phyloP scores from a whole-genome alignment of 805 yeast species.

The Sugiyamaella valdiviana region DNA sequence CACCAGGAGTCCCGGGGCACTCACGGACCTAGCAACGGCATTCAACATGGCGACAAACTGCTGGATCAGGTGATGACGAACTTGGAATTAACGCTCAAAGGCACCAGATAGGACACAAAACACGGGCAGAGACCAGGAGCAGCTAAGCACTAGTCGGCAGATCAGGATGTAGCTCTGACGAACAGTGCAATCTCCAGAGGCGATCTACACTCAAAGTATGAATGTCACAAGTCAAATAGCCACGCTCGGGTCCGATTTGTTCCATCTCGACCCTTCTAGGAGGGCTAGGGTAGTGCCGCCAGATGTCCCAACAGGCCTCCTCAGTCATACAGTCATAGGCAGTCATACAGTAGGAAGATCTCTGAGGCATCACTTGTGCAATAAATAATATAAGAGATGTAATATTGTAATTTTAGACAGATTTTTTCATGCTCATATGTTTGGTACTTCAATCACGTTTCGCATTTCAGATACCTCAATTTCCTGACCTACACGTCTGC shows the following conservation, averaged over 20 bases:
- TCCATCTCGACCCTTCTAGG: neutral
- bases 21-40: neutral
- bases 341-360: too few relatives aligned
- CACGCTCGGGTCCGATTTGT: neutral
- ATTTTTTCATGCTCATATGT: too few relatives aligned
- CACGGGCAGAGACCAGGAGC: neutral
- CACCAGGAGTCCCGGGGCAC: neutral
- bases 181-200: neutral
- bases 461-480: too few relatives aligned
- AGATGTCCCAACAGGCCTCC: neutral
- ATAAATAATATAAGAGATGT: too few relatives aligned
- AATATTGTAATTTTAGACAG: too few relatives aligned
- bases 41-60: too few relatives aligned
- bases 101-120: neutral
- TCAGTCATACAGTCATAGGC: neutral
- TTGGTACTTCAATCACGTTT: too few relatives aligned
- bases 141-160: neutral
- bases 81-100: neutral
- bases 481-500: too few relatives aligned
- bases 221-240: neutral
- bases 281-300: too few relatives aligned
- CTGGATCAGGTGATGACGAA: neutral
- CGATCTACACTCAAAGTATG: neutral
- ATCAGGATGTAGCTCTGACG: neutral
- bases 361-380: too few relatives aligned